A percentile compares a stretch with the other conserved stretches of the same genome.
These are phyloP conservation scores for Stachybotrys chlorohalonatus DNA, from an alignment of 2,329 filamentous ascomycete species.

Conservation along the genomic window DNA sequence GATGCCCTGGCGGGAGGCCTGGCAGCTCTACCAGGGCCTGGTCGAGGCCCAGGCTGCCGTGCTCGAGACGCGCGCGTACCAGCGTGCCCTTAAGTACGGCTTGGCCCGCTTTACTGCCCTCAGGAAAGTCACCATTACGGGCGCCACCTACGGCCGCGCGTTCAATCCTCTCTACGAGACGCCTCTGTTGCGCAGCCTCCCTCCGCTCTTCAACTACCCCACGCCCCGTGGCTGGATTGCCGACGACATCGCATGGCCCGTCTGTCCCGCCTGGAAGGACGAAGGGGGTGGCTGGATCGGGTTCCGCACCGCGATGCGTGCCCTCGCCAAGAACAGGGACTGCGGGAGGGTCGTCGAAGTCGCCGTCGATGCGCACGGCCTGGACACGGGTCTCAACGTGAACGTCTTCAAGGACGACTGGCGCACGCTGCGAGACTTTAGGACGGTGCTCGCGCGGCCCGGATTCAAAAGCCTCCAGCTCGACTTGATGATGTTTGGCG, in stretches of 20 bases:
- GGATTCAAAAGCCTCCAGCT: background rate
- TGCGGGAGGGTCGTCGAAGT: slow-evolving; percentile 20
- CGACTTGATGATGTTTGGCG: background rate
- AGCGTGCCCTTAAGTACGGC: slow-evolving; percentile 20
- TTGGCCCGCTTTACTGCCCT: slow-evolving; percentile 24
- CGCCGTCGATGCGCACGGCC: slow-evolving; percentile 17
- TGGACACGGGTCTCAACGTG: slow-evolving; percentile 20
- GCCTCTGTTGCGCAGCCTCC: slow-evolving; percentile 30
- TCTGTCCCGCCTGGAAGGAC: slow-evolving; percentile 2
- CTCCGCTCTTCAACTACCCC: slow-evolving; percentile 27
- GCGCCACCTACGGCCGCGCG: slow-evolving; percentile 25
- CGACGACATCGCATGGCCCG: background rate
- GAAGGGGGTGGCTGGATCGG: slow-evolving; percentile 19
- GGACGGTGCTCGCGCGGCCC: background rate
- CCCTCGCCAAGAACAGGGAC: slow-evolving; percentile 13
- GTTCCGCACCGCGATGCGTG: slow-evolving; percentile 16
- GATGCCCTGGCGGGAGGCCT: slow-evolving; percentile 5
- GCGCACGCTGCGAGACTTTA: background rate
- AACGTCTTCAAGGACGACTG: background rate
- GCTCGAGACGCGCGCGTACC: slow-evolving; percentile 15
- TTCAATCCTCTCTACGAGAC: slow-evolving; percentile 29
- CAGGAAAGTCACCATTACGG: slow-evolving; percentile 26
- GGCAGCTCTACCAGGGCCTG: slow-evolving; percentile 20
- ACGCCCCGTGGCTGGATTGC: slow-evolving; percentile 17
- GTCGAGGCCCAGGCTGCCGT: slow-evolving; percentile 21